Conservation (phyloP, 108 stramenopile species). For the Fragilariopsis cylindrus region DNA sequence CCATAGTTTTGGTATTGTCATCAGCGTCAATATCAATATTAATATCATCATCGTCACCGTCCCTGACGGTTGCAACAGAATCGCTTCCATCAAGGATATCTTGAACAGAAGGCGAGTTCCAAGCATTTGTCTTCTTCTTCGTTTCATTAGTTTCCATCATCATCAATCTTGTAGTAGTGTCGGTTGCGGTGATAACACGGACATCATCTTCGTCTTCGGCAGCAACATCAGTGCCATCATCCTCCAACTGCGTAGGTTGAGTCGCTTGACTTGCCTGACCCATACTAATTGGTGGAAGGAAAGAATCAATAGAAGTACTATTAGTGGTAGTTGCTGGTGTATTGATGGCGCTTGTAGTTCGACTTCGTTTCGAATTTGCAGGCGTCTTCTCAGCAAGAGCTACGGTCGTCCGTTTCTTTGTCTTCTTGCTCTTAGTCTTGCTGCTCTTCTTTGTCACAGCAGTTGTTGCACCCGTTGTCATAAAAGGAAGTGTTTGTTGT, state of each 20-base stretch:
- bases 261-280: constrained; percentile 4
- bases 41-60: constrained; percentile 11
- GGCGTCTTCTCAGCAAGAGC: not conserved
- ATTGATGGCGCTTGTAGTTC: not conserved
- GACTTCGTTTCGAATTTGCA: constrained; percentile 6
- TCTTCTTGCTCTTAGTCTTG: constrained; percentile 12
- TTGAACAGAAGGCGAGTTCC: constrained; percentile 15
- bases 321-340: not conserved
- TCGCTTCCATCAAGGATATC: constrained; percentile 26
- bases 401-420: not conserved
- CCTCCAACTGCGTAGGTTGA: constrained; percentile 9
- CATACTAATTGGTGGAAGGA: not conserved
- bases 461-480: not conserved
- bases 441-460: not conserved
- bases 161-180: not conserved
- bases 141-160: not conserved
- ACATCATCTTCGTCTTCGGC: not conserved
- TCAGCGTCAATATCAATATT: not conserved
- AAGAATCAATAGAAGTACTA: not conserved
- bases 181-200: not conserved
- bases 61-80: constrained; percentile 26
- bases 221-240: not conserved
- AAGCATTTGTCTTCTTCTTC: constrained; percentile 1
- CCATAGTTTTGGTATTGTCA: not conserved
- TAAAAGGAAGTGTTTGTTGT: constrained; percentile 35